phyloP scores from a whole-genome alignment of 2,329 filamentous ascomycete genomes.

The Penicillium sp. region DNA sequence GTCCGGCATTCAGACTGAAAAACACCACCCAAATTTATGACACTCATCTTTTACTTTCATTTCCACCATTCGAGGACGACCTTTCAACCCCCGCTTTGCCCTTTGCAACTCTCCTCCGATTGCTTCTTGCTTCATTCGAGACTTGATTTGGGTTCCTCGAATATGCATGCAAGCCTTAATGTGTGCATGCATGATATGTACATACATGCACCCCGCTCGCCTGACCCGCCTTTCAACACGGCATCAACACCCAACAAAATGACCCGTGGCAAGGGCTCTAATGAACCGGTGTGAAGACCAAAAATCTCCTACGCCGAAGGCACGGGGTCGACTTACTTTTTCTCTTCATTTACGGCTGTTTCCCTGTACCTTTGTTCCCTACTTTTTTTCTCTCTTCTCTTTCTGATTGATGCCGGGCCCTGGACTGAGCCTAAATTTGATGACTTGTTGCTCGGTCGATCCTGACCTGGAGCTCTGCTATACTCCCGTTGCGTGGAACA shows the following conservation, averaged over 20 bases:
- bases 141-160: slow-evolving; percentile 1
- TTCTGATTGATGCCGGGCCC: slow-evolving; percentile 5
- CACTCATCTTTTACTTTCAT: slow-evolving; percentile 12
- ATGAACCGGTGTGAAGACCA: slow-evolving; percentile 2
- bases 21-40: slow-evolving; percentile 15
- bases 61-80: slow-evolving; percentile 6
- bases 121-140: slow-evolving; percentile 8
- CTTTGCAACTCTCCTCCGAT: slow-evolving; percentile 6
- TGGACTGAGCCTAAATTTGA: slow-evolving; percentile 6
- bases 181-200: slow-evolving; percentile 15
- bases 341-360: slow-evolving; percentile 18
- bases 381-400: slow-evolving; percentile 5
- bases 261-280: slow-evolving; percentile 1
- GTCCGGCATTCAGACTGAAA: slow-evolving; percentile 1
- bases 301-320: slow-evolving; percentile 5
- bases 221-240: slow-evolving; percentile 14
- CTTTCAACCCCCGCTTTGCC: slow-evolving; percentile 10
- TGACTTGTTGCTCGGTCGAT: slow-evolving; percentile 14
- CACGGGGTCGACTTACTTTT: slow-evolving; percentile 6
- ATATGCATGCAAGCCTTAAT: slow-evolving; percentile 13
- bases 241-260: slow-evolving; percentile 1
- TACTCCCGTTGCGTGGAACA: background rate
- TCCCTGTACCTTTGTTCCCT: slow-evolving; percentile 14
- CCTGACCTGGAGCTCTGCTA: slow-evolving; percentile 5
- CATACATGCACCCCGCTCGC: slow-evolving; percentile 4